Base-by-base conservation (phyloP, 768 basidiomycete species). In the Boletales sp. region DNA sequence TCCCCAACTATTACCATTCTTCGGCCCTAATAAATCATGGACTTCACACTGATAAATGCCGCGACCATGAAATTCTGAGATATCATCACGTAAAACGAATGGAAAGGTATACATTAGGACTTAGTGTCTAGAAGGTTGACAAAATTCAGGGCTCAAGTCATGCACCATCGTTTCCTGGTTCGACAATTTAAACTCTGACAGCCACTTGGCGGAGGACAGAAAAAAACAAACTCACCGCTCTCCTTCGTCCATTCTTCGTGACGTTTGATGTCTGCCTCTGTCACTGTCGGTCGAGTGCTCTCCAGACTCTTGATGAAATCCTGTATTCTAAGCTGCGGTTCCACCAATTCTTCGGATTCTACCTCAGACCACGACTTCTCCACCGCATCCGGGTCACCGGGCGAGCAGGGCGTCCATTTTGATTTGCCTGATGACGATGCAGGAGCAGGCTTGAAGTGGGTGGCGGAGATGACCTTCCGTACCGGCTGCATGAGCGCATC, bases 401-500 rank as follows among this genome's bases (percentile, higher is more conserved):
- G 94, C 2, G 94, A 97, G 66, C 97, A 99, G 2, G 97, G 97
- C 18, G 94, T 97, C 86, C 82, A 95, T 69, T 85, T 94, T 29
- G 61, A 64, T 27, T 65, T 71, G 8, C 10, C 51, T 10, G 60
- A 47, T 9, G 59, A 50, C 13, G 63, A 50, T 13, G 64, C 48
- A 54, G 57, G 40, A 11, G 82, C 74, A 30, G 69, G 74, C 65
- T 93, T 93, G 73, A 99, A 99, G 69, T 99, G 95, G 1, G 94
- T 97, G 2, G 97, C 94, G 18, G 86, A 83, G 43, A 97, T 81
- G 40, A 99, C 92, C 66, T 99, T 98, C 46, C 95, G 84, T 13
- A 99, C 90, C 2, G 95, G 95, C 65, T 98, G 94, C 95, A 98
- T 99, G 55, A 99, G 79, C 1, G 95, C 94, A 62, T 98, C 95